Evolutionary conservation across 495 filamentous ascomycete species (phyloP).

Genomic region (Letharia lupina): DNA sequence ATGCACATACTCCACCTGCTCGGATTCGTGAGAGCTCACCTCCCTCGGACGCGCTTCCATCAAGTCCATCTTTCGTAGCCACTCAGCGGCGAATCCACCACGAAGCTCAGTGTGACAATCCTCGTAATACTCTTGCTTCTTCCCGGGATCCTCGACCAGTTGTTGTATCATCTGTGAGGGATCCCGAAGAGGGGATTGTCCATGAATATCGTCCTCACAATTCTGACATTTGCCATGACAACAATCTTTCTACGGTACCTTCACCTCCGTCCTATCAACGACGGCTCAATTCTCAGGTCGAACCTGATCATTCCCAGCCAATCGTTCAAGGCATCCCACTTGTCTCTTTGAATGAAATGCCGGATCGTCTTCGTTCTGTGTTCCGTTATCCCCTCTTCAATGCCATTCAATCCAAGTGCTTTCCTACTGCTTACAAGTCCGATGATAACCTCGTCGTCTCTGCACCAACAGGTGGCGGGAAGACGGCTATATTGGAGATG

Average conservation of each 20-base stretch:
- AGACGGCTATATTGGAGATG: constrained; percentile 84
- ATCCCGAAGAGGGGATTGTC: background rate
- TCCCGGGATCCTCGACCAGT: background rate
- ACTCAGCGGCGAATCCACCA: constrained; percentile 27
- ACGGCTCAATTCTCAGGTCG: constrained; percentile 12
- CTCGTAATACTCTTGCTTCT: background rate
- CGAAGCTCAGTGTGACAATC: background rate
- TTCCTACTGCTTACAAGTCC: constrained; percentile 57
- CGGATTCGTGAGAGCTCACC: constrained; percentile 26
- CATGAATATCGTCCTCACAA: background rate
- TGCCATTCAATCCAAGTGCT: constrained; percentile 85
- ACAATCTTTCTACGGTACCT: background rate
- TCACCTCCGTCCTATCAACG: background rate
- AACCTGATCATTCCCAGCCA: constrained; percentile 35
- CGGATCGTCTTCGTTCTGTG: constrained; percentile 66
- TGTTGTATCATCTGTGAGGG: background rate
- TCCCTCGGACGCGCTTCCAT: constrained; percentile 27
- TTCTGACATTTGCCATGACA: background rate
- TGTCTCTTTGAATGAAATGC: constrained; percentile 61
- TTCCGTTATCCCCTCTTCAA: constrained; percentile 85
- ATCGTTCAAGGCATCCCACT: constrained; percentile 62
- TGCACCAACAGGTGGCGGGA: constrained; percentile 89
- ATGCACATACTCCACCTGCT: constrained; percentile 10
- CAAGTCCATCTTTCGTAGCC: constrained; percentile 35
- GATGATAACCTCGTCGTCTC: constrained; percentile 83